phyloP scores from a whole-genome alignment of 768 basidiomycete genomes.

The Amyloporia xantha region DNA sequence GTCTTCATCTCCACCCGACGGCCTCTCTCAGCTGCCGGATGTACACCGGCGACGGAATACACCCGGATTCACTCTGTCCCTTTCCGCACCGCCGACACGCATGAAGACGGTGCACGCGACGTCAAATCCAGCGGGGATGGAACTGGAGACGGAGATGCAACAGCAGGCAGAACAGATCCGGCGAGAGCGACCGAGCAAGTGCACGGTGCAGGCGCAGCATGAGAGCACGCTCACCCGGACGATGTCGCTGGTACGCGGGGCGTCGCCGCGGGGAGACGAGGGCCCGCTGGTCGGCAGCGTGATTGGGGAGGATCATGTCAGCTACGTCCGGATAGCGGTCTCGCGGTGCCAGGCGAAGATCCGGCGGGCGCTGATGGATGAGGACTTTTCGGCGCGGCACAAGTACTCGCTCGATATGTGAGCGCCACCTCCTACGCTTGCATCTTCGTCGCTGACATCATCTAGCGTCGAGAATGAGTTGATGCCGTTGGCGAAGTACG shows the following conservation, averaged over 20 bases:
- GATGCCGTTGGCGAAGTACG: constrained; percentile 95
- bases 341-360: constrained; percentile 96
- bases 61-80: constrained; percentile 35
- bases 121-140: constrained; percentile 34
- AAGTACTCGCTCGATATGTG: constrained; percentile 98
- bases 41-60: constrained; percentile 60
- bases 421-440: constrained; percentile 23
- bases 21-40: constrained; percentile 47
- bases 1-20: constrained; percentile 28
- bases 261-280: constrained; percentile 36
- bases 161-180: constrained; percentile 87
- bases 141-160: constrained; percentile 76
- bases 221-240: constrained; percentile 43
- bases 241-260: constrained; percentile 20
- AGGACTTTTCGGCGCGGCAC: constrained; percentile 84
- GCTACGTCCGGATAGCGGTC: constrained; percentile 94
- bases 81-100: constrained; percentile 14
- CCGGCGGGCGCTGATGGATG: constrained; percentile 72
- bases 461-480: constrained; percentile 91
- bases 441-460: constrained; percentile 1
- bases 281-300: constrained; percentile 84
- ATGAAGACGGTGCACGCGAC: constrained; percentile 14
- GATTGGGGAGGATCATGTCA: constrained; percentile 97
- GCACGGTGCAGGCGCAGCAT: constrained; percentile 57
- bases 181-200: constrained; percentile 58